A percentile compares a stretch with the other conserved stretches of the same genome.
phyloP scores from a whole-genome alignment of 73 alveolate genomes.

The Paramecium primaurelia region DNA sequence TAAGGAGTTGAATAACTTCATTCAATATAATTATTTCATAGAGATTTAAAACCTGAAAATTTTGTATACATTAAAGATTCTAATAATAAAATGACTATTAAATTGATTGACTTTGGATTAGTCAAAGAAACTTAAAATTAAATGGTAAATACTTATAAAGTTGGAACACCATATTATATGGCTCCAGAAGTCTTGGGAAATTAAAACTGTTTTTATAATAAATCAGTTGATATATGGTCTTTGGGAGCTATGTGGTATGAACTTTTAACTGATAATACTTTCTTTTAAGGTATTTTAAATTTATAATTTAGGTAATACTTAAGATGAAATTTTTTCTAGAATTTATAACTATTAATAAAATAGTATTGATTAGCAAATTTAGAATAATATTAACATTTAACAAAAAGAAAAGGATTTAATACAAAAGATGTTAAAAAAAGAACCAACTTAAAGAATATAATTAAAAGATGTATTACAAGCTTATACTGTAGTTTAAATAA shows the following conservation, averaged over 20 bases:
- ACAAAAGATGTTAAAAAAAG: background rate
- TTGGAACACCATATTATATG: background rate
- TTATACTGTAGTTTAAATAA: background rate
- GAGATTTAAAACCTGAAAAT: background rate
- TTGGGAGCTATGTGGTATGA: background rate
- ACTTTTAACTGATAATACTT: background rate
- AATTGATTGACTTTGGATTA: background rate
- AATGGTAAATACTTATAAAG: background rate
- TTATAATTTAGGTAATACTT: background rate
- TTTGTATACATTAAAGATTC: background rate
- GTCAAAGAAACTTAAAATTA: background rate
- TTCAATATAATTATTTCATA: background rate
- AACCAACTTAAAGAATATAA: background rate
- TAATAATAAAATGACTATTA: background rate
- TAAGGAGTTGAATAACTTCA: background rate
- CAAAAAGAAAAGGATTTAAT: background rate
- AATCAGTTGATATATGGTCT: background rate
- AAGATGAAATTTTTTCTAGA: background rate
- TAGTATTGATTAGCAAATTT: background rate
- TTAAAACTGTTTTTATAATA: background rate
- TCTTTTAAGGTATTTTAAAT: no score
- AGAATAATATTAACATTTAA: background rate
- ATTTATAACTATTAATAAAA: background rate
- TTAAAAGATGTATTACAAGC: background rate
- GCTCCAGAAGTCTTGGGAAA: background rate